Percentiles rank a stretch among this genome's conserved stretches.
These are phyloP conservation scores for Pholiota conissans DNA, from an alignment of 768 basidiomycete species.

Conservation along the genomic window DNA sequence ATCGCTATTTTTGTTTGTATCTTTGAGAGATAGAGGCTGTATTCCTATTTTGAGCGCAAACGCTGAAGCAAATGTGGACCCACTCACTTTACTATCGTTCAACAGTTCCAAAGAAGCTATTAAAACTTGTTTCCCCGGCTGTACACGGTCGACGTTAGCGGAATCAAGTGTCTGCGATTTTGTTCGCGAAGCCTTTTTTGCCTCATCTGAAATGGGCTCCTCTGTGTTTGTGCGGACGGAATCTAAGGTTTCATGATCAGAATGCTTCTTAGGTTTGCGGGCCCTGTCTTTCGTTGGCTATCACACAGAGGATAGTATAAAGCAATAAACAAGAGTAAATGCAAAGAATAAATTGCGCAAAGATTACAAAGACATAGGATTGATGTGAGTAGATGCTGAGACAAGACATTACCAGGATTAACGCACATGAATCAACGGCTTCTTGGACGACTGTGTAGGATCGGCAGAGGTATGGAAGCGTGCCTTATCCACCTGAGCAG, in stretches of 20 bases:
- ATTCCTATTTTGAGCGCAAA: background rate
- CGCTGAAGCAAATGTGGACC: background rate
- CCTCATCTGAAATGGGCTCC: background rate
- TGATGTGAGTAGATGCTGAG: slow-evolving; percentile 48
- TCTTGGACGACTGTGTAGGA: slow-evolving; percentile 45
- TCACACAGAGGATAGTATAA: slow-evolving; percentile 20
- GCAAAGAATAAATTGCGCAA: slow-evolving; percentile 26
- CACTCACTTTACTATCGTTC: background rate
- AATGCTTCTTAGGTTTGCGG: slow-evolving; percentile 59
- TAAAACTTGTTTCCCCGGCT: background rate
- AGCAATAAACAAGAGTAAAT: slow-evolving; percentile 6
- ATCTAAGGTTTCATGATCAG: background rate
- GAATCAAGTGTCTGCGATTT: background rate
- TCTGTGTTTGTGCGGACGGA: background rate
- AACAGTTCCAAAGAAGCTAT: background rate
- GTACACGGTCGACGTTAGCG: background rate
- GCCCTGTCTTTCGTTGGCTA: slow-evolving; percentile 79
- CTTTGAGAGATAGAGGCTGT: background rate
- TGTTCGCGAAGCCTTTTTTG: background rate
- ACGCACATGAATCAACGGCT: slow-evolving; percentile 87
- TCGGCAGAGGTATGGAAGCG: background rate
- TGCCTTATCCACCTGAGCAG: background rate
- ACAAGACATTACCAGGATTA: slow-evolving; percentile 61
- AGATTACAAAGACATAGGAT: slow-evolving; percentile 26
- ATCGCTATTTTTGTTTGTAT: background rate